A percentile compares a stretch with the other conserved stretches of the same genome.
Evolutionary conservation across 768 basidiomycete genomes (phyloP).

Genomic region (Panellus pusillus): DNA sequence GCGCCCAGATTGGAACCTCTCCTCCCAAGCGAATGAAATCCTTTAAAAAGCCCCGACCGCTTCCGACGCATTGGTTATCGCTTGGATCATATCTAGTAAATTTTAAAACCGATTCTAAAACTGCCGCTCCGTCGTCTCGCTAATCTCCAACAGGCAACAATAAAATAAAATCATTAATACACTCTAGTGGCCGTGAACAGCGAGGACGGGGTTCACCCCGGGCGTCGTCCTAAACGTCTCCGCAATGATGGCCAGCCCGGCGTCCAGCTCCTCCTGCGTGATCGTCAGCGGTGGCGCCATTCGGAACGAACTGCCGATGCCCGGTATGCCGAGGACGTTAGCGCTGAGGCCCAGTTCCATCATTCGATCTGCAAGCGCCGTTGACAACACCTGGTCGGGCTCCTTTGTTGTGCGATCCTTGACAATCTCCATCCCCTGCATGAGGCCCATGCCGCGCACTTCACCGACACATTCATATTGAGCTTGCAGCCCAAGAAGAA

Average conservation of each 20-base stretch:
- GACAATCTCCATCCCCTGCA: conserved; percentile 24
- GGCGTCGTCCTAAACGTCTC: conserved; percentile 19
- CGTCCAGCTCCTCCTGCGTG: conserved; percentile 21
- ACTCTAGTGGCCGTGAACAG: conserved; percentile 7
- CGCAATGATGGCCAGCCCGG: conserved; percentile 22
- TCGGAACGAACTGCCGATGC: conserved; percentile 23
- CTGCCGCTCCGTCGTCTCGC: too few species aligned
- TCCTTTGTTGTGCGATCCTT: conserved; percentile 21
- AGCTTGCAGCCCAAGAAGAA: conserved; percentile 19
- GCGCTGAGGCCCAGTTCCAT: conserved; percentile 24
- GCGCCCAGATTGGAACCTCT: too few species aligned
- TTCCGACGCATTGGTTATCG: too few species aligned
- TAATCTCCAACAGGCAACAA: too few species aligned
- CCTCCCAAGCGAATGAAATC: too few species aligned
- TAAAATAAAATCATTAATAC: neutral
- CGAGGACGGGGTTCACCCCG: conserved; percentile 13
- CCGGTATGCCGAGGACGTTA: conserved; percentile 23
- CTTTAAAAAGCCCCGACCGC: too few species aligned
- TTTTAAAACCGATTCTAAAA: too few species aligned
- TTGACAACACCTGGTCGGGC: conserved; percentile 19
- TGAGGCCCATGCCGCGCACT: conserved; percentile 22
- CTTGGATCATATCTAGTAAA: too few species aligned
- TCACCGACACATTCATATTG: conserved; percentile 25
- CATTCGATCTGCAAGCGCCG: conserved; percentile 20
- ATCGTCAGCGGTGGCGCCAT: conserved; percentile 23